phyloP scores from a whole-genome alignment of 2,329 filamentous ascomycete species.

The Aspergillus neotritici region DNA sequence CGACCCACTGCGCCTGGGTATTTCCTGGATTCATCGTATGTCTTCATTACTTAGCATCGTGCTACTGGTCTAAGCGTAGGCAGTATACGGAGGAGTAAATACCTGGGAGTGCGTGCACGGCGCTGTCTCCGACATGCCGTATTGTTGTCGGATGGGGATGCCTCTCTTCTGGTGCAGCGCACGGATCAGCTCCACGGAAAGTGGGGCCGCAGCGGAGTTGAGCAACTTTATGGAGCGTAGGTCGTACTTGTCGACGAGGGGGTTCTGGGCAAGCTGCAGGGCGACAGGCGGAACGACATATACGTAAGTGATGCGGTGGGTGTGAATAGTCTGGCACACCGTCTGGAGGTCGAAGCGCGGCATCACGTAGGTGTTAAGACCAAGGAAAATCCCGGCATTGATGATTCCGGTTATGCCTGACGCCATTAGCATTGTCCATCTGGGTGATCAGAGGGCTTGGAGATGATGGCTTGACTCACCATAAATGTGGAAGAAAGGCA shows the following conservation, averaged over 20 bases:
- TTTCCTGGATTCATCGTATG: background rate
- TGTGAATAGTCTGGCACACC: slow-evolving; percentile 1
- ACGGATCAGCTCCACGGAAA: slow-evolving; percentile 1
- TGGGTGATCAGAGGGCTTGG: no score
- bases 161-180: background rate
- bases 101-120: slow-evolving; percentile 4
- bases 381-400: background rate
- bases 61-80: background rate
- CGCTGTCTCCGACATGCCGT: slow-evolving; percentile 5
- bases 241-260: background rate
- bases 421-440: background rate
- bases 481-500: slow-evolving; percentile 6
- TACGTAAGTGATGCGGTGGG: slow-evolving; percentile 4
- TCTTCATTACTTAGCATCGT: slow-evolving; percentile 1
- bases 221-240: slow-evolving; percentile 4
- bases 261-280: slow-evolving; percentile 1
- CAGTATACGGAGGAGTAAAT: background rate
- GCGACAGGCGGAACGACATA: slow-evolving; percentile 7
- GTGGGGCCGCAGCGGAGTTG: slow-evolving; percentile 6
- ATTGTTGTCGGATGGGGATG: slow-evolving; percentile 4
- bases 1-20: slow-evolving; percentile 3
- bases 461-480: no score
- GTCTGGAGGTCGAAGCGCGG: slow-evolving; percentile 3
- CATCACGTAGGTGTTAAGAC: slow-evolving; percentile 5
- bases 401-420: slow-evolving; percentile 5